Evolutionary conservation across 441 rosid species (phyloP).

Genomic region (Metrosideros polymorpha): DNA sequence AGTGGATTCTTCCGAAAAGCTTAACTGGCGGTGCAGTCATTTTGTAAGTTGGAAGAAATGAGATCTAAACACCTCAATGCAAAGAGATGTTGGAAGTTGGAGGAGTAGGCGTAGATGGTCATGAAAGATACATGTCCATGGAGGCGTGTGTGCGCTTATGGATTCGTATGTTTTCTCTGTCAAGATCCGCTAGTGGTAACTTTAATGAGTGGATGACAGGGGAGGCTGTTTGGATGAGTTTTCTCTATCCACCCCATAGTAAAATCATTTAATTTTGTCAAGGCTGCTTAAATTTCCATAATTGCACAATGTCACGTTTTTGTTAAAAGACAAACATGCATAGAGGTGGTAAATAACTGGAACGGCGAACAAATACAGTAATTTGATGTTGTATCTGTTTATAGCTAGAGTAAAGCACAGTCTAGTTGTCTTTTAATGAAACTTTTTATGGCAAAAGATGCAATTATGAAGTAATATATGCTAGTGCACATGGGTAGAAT

Average conservation of each 20-base stretch:
- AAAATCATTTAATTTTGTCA: background rate
- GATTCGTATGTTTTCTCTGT: background rate
- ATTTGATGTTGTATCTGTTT: background rate
- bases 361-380: background rate
- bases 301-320: background rate
- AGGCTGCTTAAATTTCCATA: background rate
- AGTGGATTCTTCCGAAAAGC: background rate
- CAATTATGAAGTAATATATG: background rate
- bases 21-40: background rate
- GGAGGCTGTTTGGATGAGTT: background rate
- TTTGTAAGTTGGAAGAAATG: background rate
- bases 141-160: background rate
- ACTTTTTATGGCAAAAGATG: background rate
- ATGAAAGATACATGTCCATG: rapidly evolving
- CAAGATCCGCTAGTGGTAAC: background rate
- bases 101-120: background rate
- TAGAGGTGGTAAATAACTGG: background rate
- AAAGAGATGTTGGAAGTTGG: background rate
- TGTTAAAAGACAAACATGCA: background rate
- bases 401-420: background rate
- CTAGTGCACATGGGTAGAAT: background rate
- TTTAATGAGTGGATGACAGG: background rate
- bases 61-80: background rate
- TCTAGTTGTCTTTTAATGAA: background rate
- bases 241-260: background rate